Evolutionary conservation across 768 basidiomycete genomes (phyloP).

Genomic region (Cyclocybe cylindracea): DNA sequence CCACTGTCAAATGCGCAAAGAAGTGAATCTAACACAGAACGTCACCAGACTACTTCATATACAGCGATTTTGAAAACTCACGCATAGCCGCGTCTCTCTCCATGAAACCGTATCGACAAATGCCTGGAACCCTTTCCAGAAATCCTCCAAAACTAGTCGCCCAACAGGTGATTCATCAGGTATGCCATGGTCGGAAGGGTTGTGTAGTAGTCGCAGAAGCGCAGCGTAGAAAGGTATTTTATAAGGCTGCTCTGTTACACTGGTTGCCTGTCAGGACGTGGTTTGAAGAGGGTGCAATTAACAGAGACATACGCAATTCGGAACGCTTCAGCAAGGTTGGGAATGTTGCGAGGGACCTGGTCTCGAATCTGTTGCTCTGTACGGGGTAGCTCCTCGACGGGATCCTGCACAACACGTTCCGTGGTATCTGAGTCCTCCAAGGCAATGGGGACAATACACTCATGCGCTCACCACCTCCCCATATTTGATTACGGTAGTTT

Average conservation of each 20-base stretch:
- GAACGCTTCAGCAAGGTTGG: constrained; percentile 71
- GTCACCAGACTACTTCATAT: constrained; percentile 1
- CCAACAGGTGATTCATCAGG: constrained; percentile 55
- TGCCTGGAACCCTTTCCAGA: constrained; percentile 88
- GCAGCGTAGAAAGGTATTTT: constrained; percentile 92
- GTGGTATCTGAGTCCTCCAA: constrained; percentile 5
- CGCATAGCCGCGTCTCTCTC: constrained; percentile 87
- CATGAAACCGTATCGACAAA: constrained; percentile 89
- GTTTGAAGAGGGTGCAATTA: neutral
- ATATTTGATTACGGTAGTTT: constrained; percentile 64
- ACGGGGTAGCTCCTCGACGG: constrained; percentile 65
- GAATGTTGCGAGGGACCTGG: constrained; percentile 55
- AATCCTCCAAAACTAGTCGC: constrained; percentile 79
- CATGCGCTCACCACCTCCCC: constrained; percentile 74
- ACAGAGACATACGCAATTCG: constrained; percentile 58
- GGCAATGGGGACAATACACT: constrained; percentile 3
- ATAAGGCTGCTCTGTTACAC: constrained; percentile 90
- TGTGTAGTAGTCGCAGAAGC: constrained; percentile 69
- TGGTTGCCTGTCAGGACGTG: constrained; percentile 27
- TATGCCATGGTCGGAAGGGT: constrained; percentile 38
- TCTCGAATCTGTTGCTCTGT: constrained; percentile 68
- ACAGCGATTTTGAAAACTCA: constrained; percentile 39
- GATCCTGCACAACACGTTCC: constrained; percentile 48
- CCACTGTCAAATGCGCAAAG: constrained; percentile 84
- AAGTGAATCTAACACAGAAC: constrained; percentile 73